Evolutionary conservation across 1,139 yeast species (phyloP).

Genomic region (Casaregolazyma lundiana): DNA sequence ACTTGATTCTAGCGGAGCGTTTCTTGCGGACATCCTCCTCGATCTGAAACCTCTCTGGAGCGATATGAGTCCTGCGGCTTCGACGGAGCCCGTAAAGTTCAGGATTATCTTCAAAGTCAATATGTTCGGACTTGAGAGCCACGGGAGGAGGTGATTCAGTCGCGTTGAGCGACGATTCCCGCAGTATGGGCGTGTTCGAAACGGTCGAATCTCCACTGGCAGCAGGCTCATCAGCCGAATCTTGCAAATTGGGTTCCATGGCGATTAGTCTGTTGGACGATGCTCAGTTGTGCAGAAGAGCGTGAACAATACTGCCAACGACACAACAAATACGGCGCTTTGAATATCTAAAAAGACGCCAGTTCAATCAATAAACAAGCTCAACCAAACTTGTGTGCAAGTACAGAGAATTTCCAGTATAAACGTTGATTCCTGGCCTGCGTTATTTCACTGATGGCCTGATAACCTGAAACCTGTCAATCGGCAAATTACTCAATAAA

Average conservation of each 20-base stretch:
- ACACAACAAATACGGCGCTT: background rate
- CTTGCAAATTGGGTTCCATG: background rate
- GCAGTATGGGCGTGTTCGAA: conserved; percentile 8
- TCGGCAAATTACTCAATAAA: too few species aligned
- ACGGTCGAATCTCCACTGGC: conserved; percentile 2
- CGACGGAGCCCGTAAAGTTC: conserved; percentile 90
- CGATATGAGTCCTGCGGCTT: conserved; percentile 65
- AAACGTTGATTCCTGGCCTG: too few species aligned
- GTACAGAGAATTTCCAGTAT: too few species aligned
- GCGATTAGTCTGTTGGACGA: background rate
- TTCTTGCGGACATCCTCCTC: conserved; percentile 33
- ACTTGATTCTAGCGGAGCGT: conserved; percentile 13
- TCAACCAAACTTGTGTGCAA: too few species aligned
- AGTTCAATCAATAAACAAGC: too few species aligned
- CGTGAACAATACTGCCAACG: background rate
- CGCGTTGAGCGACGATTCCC: background rate
- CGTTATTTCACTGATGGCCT: too few species aligned
- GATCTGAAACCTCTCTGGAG: conserved; percentile 43
- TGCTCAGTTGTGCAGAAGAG: background rate
- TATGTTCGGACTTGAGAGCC: conserved; percentile 4
- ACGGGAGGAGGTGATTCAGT: background rate
- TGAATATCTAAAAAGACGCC: too few species aligned
- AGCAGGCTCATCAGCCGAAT: background rate
- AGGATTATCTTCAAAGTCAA: conserved; percentile 47
- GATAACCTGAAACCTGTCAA: too few species aligned